Conservation (phyloP, 257 asterid species). For the Lantana camara region DNA sequence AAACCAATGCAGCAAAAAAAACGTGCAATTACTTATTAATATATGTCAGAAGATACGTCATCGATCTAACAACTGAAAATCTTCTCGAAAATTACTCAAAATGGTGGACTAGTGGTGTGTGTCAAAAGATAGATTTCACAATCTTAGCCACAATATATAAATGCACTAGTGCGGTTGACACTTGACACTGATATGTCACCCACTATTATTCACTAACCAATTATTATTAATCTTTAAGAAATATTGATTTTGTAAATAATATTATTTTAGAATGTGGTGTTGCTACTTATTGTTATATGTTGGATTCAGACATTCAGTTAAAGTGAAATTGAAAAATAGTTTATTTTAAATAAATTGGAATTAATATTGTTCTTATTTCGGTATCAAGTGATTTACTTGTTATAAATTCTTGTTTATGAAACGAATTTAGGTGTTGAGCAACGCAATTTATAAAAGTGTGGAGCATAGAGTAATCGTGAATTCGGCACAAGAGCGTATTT, state of each 20-base stretch:
- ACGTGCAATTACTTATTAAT: slow-evolving; percentile 25
- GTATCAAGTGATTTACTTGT: not conserved
- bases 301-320: too few species aligned
- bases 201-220: not conserved
- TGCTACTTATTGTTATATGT: too few species aligned
- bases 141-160: not conserved
- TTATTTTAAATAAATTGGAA: too few species aligned
- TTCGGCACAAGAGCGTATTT: slow-evolving; percentile 51
- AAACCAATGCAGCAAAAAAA: slow-evolving; percentile 9
- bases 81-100: not conserved
- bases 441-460: slow-evolving; percentile 66
- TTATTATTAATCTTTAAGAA: too few species aligned
- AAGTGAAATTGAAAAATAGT: too few species aligned
- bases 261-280: too few species aligned
- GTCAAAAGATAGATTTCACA: not conserved
- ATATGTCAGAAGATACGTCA: not conserved
- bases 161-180: not conserved
- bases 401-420: not conserved
- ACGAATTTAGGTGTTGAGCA: slow-evolving; percentile 52
- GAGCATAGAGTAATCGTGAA: slow-evolving; percentile 80
- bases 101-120: too few species aligned
- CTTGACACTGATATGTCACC: not conserved
- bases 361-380: too few species aligned
- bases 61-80: not conserved
- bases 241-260: not conserved